These are phyloP conservation scores for Pichia sp. DNA, from an alignment of 1,139 yeast genomes.

Conservation along the genomic window DNA sequence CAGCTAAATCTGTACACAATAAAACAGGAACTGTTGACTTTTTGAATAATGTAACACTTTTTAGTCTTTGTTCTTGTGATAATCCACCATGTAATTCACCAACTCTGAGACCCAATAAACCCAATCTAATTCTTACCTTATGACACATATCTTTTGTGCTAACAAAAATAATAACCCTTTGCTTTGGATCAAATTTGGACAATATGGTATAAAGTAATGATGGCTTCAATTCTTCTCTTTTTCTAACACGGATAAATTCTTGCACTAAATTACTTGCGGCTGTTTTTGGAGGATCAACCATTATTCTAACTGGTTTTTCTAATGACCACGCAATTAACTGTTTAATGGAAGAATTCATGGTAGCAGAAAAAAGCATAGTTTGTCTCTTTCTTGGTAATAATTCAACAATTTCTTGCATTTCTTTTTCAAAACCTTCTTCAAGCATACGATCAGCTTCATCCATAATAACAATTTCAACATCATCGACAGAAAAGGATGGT, in stretches of 20 bases:
- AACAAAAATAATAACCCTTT: conserved; percentile 82
- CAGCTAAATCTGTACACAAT: conserved; percentile 95
- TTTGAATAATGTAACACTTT: conserved; percentile 76
- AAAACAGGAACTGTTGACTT: conserved; percentile 77
- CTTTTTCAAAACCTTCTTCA: conserved; percentile 97
- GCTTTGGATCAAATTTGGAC: conserved; percentile 52
- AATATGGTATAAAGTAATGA: conserved; percentile 72
- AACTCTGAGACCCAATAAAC: conserved; percentile 79
- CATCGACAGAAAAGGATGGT: conserved; percentile 84
- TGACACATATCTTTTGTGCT: conserved; percentile 90
- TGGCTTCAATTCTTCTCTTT: conserved; percentile 77
- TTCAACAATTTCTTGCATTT: conserved; percentile 80
- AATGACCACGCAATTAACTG: conserved; percentile 81
- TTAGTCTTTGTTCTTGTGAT: conserved; percentile 91
- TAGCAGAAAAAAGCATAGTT: conserved; percentile 90
- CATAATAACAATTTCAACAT: conserved; percentile 83
- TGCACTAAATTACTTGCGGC: conserved; percentile 83
- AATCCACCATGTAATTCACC: conserved; percentile 93
- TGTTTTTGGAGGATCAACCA: conserved; percentile 95
- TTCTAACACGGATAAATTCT: conserved; percentile 91
- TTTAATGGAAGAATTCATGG: conserved; percentile 92
- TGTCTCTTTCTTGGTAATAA: conserved; percentile 88
- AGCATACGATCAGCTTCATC: conserved; percentile 99
- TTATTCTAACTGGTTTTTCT: conserved; percentile 83
- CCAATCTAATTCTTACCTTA: conserved; percentile 73